Evolutionary conservation across 2,329 filamentous ascomycete genomes (phyloP), one percentile per base, ranked within the genome.

Genomic region (Colletotrichum sp.): DNA sequence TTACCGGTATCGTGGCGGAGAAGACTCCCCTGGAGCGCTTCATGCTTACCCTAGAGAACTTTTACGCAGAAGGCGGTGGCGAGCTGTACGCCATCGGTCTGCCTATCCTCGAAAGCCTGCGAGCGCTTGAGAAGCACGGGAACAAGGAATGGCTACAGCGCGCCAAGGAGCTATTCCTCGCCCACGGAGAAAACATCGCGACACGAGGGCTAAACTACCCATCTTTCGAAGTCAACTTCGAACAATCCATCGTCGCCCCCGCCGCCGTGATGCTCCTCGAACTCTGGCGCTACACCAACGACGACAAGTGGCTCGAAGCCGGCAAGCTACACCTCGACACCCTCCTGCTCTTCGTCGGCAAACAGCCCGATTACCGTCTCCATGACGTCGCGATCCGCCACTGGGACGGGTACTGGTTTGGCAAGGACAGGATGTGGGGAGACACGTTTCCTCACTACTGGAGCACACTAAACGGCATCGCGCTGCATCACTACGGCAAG

Each of bases 241-340:
- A 77, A 7, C 73, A 77, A 39, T 76, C 68, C 3, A 76, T 76
- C n/a, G 68, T 73, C 6, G 73, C 76, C 2, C 73, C 72, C n/a
- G 68, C 76, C 1, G 73, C 73, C 30, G 66, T 67, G 8, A 77
- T 68, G 18, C 84, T 92, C 1, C 87, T 89, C 34, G 90, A 91
- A 80, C 85, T 91, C 8, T 84, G 85, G 71, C 83, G 82, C 52
- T 87, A 87, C 6, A 87, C 85, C 7, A 83, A 84, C 0, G 85
- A 90, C 71, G 9, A 68, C 4, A 83, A 84, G 4, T 80, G 80
- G 49, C 84, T 89, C 30, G 80, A 85, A 10, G 72, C 76, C 8
- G 64, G 49, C 6, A 59, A 44, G 6, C n/a, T 63, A n/a, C 76
- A 77, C 24, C 32, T 76, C 3, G 64, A 77, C 2, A 68, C 52